phyloP scores from a whole-genome alignment of 305 asterid genomes.

The Fraxinus xanthoxyloides region DNA sequence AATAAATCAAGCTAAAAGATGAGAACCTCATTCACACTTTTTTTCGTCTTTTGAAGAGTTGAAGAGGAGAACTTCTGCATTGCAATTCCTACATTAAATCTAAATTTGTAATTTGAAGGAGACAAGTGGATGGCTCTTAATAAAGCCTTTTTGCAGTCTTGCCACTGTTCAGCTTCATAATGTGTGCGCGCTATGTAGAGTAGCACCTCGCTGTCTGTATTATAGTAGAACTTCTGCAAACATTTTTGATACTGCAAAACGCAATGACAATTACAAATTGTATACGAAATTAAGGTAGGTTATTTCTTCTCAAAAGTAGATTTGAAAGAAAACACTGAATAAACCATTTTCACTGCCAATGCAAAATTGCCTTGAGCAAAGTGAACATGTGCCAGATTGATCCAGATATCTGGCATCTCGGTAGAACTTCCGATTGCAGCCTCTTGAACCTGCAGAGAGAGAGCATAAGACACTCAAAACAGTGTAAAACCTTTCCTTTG shows the following conservation, averaged over 20 bases:
- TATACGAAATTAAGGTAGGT: conserved; percentile 10
- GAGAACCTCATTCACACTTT: conserved; percentile 82
- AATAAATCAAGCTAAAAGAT: not conserved
- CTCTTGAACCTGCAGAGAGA: conserved; percentile 79
- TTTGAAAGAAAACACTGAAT: not conserved
- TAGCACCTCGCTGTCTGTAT: conserved; percentile 89
- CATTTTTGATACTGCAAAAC: conserved; percentile 86
- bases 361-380: conserved; percentile 93
- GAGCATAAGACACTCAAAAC: conserved; percentile 15
- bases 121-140: conserved; percentile 94
- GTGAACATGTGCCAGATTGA: conserved; percentile 95
- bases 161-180: conserved; percentile 99
- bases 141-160: conserved; percentile 86
- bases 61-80: conserved; percentile 96
- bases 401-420: conserved; percentile 98
- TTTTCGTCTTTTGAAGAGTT: conserved; percentile 84
- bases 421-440: conserved; percentile 91
- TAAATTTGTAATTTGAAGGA: conserved; percentile 85
- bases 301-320: conserved; percentile 1
- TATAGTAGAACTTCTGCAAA: conserved; percentile 76
- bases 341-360: conserved; percentile 92
- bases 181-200: conserved; percentile 94
- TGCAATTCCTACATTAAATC: conserved; percentile 86
- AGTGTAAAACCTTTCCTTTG: conserved; percentile 8
- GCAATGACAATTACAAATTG: conserved; percentile 15